Evolutionary conservation across 2,329 filamentous ascomycete genomes (phyloP).

Genomic region (Curvularia eragrostidis): DNA sequence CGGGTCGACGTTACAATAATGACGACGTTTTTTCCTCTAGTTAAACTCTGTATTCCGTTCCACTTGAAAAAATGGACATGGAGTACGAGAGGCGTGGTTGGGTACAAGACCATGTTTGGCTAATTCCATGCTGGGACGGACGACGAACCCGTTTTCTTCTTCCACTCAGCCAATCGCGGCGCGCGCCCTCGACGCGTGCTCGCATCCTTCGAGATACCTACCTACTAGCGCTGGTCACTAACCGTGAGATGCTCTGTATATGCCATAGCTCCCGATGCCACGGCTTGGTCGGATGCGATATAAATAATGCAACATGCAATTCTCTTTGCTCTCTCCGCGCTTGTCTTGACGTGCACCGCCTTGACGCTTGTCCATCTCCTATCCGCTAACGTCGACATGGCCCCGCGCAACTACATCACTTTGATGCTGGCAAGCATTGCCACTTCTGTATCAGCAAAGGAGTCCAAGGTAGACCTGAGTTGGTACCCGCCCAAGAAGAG

Average conservation of each 20-base stretch:
- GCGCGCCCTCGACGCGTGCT: slow-evolving; percentile 23
- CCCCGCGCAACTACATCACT: slow-evolving; percentile 22
- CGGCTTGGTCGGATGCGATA: slow-evolving; percentile 5
- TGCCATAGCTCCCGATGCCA: slow-evolving; percentile 24
- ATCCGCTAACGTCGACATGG: slow-evolving; percentile 31
- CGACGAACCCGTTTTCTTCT: background rate
- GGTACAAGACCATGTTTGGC: background rate
- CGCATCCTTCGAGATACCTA: slow-evolving; percentile 10
- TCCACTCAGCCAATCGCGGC: slow-evolving; percentile 24
- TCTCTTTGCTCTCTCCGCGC: slow-evolving; percentile 12
- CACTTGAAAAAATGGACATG: background rate
- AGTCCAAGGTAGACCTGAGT: slow-evolving; percentile 31
- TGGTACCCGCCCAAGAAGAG: slow-evolving; percentile 49
- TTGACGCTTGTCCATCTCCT: slow-evolving; percentile 33
- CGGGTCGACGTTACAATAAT: background rate
- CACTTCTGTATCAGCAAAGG: slow-evolving; percentile 23
- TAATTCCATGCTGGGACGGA: background rate
- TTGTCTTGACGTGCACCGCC: slow-evolving; percentile 25
- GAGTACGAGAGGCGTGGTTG: background rate
- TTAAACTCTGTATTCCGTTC: background rate
- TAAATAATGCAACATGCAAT: slow-evolving; percentile 39
- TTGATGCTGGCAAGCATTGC: slow-evolving; percentile 29
- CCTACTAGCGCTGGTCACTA: slow-evolving; percentile 18
- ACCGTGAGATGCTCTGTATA: slow-evolving; percentile 26
- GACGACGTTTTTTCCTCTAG: background rate